Evolutionary conservation across 176 grass and related monocot genomes (phyloP), one percentile per base, ranked within the genome.

Genomic region (Rhynchospora pubera): DNA sequence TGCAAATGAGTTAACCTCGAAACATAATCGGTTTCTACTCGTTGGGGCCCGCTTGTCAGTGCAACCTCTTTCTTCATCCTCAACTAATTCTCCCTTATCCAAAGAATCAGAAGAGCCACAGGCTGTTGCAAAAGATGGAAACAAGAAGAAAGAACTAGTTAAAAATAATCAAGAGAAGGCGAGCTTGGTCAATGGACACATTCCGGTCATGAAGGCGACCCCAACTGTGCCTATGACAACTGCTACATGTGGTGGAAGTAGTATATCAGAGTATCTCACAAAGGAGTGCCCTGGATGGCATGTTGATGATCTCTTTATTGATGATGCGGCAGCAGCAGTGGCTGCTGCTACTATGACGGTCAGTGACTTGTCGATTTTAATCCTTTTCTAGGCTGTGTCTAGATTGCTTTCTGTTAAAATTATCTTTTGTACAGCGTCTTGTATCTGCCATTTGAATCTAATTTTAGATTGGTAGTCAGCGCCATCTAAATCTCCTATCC

Each of bases 11-110:
- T 86, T 99, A 72, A 96, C 91, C 32, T 90, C 88, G 89, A 96
- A 93, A 89, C 97, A 99, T 85, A 96, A 51, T 53, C 86, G 97
- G 39, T 96, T 95, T 85, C 91, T 99, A 44, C 93, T 99, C 84
- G 82, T 90, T 23, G 96, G 92, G 1, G 77, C 85, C 82, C 91
- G 88, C 79, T 86, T 99, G 62, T 93, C 95, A 75, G 47, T 73
- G 46, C 59, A 55, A 1, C 58, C 80, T 43, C 77, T 82, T 24
- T 82, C 89, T 19, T 53, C 76, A 19, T 30, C 76, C 47, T 10
- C 47, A 6, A 32, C 79, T 13, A 69, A 74, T 26, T 63, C 78
- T 50, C 76, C 80, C 28, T 52, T 86, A 9, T 71, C 83, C 4
- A 62, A 59, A 4, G 75, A 44, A 78, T 39, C 34, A 8, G 30